These are phyloP conservation scores for Colletotrichum cordylinicola DNA, from an alignment of 2,329 filamentous ascomycete species.

Conservation along the genomic window DNA sequence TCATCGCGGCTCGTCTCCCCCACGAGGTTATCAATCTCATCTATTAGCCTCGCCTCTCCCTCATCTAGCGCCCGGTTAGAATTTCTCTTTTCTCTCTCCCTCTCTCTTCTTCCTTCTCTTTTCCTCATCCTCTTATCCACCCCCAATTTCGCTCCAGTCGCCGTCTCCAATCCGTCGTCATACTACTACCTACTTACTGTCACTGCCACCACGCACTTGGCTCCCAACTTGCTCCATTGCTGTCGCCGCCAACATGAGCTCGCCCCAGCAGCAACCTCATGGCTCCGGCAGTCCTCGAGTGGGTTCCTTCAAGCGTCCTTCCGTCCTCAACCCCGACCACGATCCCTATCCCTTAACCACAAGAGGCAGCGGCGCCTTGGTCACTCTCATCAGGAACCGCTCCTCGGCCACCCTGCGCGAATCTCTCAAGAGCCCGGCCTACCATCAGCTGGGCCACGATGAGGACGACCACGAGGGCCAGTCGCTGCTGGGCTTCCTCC, in stretches of 20 bases:
- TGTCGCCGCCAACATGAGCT: conserved; percentile 12
- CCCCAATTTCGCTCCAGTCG: not conserved
- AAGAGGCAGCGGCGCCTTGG: conserved; percentile 36
- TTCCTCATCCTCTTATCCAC: not conserved
- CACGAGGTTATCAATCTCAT: conserved; percentile 19
- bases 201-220: not conserved
- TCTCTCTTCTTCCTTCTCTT: not conserved
- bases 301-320: conserved; percentile 26
- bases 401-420: conserved; percentile 20
- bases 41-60: conserved; percentile 8
- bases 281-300: conserved; percentile 15
- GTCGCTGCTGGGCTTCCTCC: conserved; percentile 16
- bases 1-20: not conserved
- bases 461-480: conserved; percentile 28
- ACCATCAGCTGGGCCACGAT: conserved; percentile 25
- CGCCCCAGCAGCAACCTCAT: conserved; percentile 12
- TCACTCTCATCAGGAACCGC: conserved; percentile 54
- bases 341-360: conserved; percentile 62
- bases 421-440: conserved; percentile 19
- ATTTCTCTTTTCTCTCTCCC: not conserved
- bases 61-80: not conserved
- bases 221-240: not conserved
- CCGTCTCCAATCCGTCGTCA: not conserved
- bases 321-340: conserved; percentile 37
- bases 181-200: not conserved